A percentile compares a stretch with the other conserved stretches of the same genome.
phyloP scores from a whole-genome alignment of 495 filamentous ascomycete species.

The Trichoderma virens region DNA sequence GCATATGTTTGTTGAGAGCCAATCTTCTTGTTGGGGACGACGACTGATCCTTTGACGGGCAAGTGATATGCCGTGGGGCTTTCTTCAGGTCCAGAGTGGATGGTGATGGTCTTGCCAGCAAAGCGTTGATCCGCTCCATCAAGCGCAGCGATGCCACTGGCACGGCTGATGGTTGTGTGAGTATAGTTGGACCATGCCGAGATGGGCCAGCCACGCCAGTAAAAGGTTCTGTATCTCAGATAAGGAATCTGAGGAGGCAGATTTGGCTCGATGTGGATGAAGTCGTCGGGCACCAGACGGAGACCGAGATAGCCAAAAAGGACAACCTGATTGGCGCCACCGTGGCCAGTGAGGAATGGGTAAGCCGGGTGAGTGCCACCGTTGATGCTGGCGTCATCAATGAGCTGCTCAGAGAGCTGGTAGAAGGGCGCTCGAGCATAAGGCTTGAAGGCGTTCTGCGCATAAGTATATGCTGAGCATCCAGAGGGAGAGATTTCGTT shows the following conservation, averaged over 20 bases:
- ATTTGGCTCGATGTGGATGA: conserved; percentile 45
- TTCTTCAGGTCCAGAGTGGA: neutral
- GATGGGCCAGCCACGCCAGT: conserved; percentile 62
- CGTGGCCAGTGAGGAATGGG: conserved; percentile 53
- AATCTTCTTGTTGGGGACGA: conserved; percentile 48
- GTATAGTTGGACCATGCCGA: conserved; percentile 55
- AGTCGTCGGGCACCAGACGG: conserved; percentile 30
- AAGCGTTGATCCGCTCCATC: conserved; percentile 13
- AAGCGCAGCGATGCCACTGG: conserved; percentile 22
- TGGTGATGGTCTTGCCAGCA: conserved; percentile 2
- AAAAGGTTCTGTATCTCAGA: conserved; percentile 58
- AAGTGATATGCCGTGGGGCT: conserved; percentile 39
- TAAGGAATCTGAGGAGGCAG: conserved; percentile 50
- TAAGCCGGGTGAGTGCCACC: conserved; percentile 52
- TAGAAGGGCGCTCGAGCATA: conserved; percentile 50
- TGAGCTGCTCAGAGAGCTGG: conserved; percentile 62
- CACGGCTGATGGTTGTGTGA: conserved; percentile 53
- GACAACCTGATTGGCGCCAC: conserved; percentile 46
- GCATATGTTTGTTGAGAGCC: conserved; percentile 38
- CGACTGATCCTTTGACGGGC: conserved; percentile 41
- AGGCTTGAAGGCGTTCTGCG: conserved; percentile 40
- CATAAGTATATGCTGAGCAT: conserved; percentile 50
- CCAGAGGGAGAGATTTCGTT: conserved; percentile 46
- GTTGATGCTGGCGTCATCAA: conserved; percentile 56
- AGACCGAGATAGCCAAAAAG: conserved; percentile 50